These are phyloP conservation scores for Malassezia cuniculi DNA, from an alignment of 1,284 basidiomycete species.

Conservation along the genomic window DNA sequence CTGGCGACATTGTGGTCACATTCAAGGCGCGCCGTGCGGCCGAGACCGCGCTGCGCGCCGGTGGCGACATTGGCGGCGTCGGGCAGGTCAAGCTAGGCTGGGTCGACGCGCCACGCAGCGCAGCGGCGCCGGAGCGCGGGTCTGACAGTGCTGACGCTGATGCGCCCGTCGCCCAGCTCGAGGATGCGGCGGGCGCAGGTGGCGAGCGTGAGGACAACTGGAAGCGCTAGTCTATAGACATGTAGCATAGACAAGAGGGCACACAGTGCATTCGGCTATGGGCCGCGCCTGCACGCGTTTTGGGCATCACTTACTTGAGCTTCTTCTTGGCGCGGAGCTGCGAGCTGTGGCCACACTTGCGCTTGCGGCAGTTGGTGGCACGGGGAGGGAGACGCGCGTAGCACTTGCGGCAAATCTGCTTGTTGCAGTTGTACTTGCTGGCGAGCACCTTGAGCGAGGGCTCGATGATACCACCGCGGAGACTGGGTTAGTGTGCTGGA, in stretches of 20 bases:
- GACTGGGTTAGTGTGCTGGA: constrained; percentile 49
- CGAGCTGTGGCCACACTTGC: constrained; percentile 44
- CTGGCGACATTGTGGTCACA: constrained; percentile 12
- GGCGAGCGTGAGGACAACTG: constrained; percentile 29
- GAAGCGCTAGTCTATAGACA: constrained; percentile 20
- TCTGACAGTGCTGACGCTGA: constrained; percentile 1
- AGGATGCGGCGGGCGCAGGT: constrained; percentile 1
- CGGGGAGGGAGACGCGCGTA: constrained; percentile 97
- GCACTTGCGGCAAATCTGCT: constrained; percentile 94
- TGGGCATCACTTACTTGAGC: constrained; percentile 58
- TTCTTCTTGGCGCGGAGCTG: constrained; percentile 68
- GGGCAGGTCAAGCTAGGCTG: constrained; percentile 30
- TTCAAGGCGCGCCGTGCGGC: constrained; percentile 29
- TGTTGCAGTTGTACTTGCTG: constrained; percentile 56
- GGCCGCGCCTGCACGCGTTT: constrained; percentile 3
- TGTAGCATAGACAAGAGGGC: too few relatives aligned
- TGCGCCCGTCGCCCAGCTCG: not conserved
- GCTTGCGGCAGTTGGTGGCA: constrained; percentile 95
- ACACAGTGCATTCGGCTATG: too few relatives aligned
- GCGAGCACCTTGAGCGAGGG: constrained; percentile 94
- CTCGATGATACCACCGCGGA: constrained; percentile 97
- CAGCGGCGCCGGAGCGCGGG: too few relatives aligned
- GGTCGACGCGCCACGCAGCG: constrained; percentile 18
- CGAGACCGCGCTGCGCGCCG: constrained; percentile 31
- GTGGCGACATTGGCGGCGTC: constrained; percentile 27